Evolutionary conservation across 2,329 filamentous ascomycete species (phyloP).

Genomic region (Tolypocladium endophyticum): DNA sequence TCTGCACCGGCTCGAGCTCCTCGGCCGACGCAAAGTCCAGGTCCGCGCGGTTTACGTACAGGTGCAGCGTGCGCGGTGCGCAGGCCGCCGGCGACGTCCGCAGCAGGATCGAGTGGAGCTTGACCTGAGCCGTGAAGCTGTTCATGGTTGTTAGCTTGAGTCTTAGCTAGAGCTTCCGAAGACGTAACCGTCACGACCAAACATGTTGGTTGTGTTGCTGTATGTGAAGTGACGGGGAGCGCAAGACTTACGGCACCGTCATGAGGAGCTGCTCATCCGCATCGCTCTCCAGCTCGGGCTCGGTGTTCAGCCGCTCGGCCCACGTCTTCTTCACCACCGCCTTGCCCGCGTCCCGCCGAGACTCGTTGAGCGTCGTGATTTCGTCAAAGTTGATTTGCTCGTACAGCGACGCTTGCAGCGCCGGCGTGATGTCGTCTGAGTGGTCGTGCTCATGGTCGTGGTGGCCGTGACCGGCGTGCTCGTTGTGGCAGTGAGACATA

Average conservation of each 20-base stretch:
- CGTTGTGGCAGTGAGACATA: constrained; percentile 41
- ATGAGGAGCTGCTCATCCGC: constrained; percentile 91
- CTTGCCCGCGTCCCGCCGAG: constrained; percentile 54
- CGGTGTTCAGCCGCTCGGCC: constrained; percentile 60
- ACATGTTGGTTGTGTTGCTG: neutral
- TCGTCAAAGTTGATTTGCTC: constrained; percentile 83
- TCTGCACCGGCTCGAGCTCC: constrained; percentile 62
- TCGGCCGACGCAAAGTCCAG: constrained; percentile 74
- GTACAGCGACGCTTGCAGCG: constrained; percentile 83
- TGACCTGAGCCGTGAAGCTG: constrained; percentile 88
- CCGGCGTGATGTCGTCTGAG: constrained; percentile 83
- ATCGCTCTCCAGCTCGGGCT: constrained; percentile 74
- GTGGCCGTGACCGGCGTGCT: constrained; percentile 38
- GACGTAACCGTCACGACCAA: too few relatives aligned
- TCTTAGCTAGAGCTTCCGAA: neutral
- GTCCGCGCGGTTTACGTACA: constrained; percentile 80
- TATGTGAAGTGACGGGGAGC: neutral
- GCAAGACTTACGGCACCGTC: constrained; percentile 63
- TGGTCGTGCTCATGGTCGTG: constrained; percentile 67
- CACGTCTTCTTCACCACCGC: constrained; percentile 84
- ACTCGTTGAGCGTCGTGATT: constrained; percentile 79
- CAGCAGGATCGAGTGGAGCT: constrained; percentile 80
- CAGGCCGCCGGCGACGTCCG: constrained; percentile 61
- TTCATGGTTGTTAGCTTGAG: neutral
- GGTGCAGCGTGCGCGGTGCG: constrained; percentile 72